Evolutionary conservation across 2,329 filamentous ascomycete genomes (phyloP).

Genomic region (Pseudopithomyces chartarum): DNA sequence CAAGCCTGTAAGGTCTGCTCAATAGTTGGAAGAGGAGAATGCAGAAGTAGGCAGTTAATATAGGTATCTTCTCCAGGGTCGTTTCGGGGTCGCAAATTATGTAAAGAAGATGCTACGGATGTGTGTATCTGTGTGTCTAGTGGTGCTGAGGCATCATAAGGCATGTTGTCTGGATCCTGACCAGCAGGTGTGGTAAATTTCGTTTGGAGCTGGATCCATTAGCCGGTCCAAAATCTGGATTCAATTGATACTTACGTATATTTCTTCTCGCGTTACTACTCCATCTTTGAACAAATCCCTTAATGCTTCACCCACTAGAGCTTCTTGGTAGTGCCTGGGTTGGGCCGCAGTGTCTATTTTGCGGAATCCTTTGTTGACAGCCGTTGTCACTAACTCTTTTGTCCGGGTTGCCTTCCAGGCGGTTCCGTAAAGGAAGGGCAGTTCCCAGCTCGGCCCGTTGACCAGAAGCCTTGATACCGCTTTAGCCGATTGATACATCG

Average conservation of each 20-base stretch:
- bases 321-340: slow-evolving; percentile 77
- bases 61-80: slow-evolving; percentile 51
- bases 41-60: slow-evolving; percentile 64
- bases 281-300: slow-evolving; percentile 64
- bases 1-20: slow-evolving; percentile 67
- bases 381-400: slow-evolving; percentile 68
- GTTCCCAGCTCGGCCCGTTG: slow-evolving; percentile 11
- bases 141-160: slow-evolving; percentile 64
- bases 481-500: slow-evolving; percentile 20
- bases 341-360: slow-evolving; percentile 80
- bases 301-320: slow-evolving; percentile 70
- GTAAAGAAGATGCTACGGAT: slow-evolving; percentile 70
- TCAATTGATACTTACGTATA: slow-evolving; percentile 61
- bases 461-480: slow-evolving; percentile 19
- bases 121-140: slow-evolving; percentile 68
- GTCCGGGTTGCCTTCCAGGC: slow-evolving; percentile 82
- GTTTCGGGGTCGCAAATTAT: slow-evolving; percentile 56
- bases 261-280: slow-evolving; percentile 61
- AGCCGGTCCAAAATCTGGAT: not conserved
- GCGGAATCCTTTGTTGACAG: slow-evolving; percentile 71
- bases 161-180: slow-evolving; percentile 65
- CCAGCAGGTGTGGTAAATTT: slow-evolving; percentile 73
- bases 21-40: slow-evolving; percentile 59
- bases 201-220: slow-evolving; percentile 68
- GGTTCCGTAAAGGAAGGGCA: slow-evolving; percentile 72